Conservation (phyloP, 2,329 filamentous ascomycete genomes). For the Neofusicoccum sp. region DNA sequence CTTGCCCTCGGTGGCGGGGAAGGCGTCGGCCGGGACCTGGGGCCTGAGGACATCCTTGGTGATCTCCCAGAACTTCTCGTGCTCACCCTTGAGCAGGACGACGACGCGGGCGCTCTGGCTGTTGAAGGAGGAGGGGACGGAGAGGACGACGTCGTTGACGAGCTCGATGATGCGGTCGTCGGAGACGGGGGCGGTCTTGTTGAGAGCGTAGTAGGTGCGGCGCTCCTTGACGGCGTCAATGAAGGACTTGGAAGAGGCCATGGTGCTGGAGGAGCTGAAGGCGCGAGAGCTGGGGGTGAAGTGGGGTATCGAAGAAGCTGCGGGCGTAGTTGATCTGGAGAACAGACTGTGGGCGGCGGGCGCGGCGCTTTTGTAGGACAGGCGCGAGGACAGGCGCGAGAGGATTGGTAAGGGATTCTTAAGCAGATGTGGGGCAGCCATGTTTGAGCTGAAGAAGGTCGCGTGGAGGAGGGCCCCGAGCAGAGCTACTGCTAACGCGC, state of each 20-base stretch:
- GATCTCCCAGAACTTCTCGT: slow-evolving; percentile 85
- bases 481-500: neutral
- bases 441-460: slow-evolving; percentile 8
- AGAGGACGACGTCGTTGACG: slow-evolving; percentile 57
- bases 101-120: slow-evolving; percentile 77
- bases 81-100: slow-evolving; percentile 76
- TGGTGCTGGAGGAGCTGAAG: slow-evolving; percentile 27
- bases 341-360: neutral
- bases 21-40: slow-evolving; percentile 65
- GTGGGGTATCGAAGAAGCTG: neutral
- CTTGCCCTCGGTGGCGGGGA: slow-evolving; percentile 52
- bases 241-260: slow-evolving; percentile 48
- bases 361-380: slow-evolving; percentile 15
- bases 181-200: slow-evolving; percentile 61
- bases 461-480: neutral
- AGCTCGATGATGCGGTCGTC: slow-evolving; percentile 63
- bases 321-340: neutral
- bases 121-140: slow-evolving; percentile 84
- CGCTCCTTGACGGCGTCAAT: slow-evolving; percentile 65
- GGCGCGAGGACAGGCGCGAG: neutral
- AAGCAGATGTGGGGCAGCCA: slow-evolving; percentile 28
- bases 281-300: neutral
- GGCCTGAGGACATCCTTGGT: slow-evolving; percentile 62
- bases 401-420: slow-evolving; percentile 34
- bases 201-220: slow-evolving; percentile 67